Evolutionary conservation across 441 rosid genomes (phyloP), one percentile per base, ranked within the genome.

Genomic region (Bocquillonia castaneifolia): DNA sequence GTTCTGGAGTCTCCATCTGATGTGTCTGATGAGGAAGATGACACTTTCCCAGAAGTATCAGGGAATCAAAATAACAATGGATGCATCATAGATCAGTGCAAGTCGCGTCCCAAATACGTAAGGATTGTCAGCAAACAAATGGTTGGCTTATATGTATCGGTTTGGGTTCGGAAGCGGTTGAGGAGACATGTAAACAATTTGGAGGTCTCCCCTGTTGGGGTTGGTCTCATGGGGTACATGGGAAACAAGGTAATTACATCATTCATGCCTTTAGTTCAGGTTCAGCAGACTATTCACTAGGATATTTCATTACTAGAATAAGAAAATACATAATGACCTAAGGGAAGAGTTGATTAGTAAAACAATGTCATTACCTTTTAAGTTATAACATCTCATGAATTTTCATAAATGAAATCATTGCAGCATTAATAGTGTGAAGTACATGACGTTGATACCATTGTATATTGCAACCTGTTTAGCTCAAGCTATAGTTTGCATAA

Each of bases 161-260:
- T 95, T 71, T 95, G 99, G 99, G 93, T 90, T 76, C 85, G 93
- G 14, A 79, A 86, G 75, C 80, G 88, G 78, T 78, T 95, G 74
- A 86, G 99, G 80, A 82, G 87, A 68, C 98, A 88, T 54, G 82
- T 92, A 73, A 92, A 92, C 84, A 90, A 95, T 67, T 72, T 95
- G 79, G 81, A 80, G 81, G 99, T 95, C 72, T 90, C 96, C 34
- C 97, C 89, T 0, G 99, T 95, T 45, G 99, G 99, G 74, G 89
- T 95, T 66, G 99, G 99, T 36, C 87, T 95, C 34, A 95, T 95
- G 99, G 99, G 99, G 36, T 95, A 90, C 83, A 82, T 95, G 95
- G 99, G 99, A 75, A 95, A 95, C 86, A 95, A 95, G 96, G 99
- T 95, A 88, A 20, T 6, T 5, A 44, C 34, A 55, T 66, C 54